These are phyloP conservation scores for Trypanosomatidae sp. DNA, from an alignment of 208 protist species.

Conservation along the genomic window DNA sequence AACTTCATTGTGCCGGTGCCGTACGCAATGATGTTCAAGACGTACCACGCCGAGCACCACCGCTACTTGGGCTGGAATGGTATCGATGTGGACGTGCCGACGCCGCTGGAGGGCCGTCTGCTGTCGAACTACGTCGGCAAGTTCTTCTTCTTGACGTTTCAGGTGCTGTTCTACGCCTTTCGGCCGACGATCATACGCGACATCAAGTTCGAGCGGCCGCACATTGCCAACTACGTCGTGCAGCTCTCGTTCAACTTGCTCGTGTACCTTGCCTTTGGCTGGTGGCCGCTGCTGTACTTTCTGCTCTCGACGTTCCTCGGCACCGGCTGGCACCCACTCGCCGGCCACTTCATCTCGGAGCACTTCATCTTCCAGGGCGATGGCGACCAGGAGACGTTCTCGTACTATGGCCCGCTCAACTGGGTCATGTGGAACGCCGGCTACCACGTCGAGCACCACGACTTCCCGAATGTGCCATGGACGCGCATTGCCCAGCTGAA, in stretches of 20 bases:
- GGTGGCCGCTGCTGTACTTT: constrained; percentile 61
- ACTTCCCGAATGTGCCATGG: constrained; percentile 94
- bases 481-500: constrained; percentile 66
- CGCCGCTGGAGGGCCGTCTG: constrained; percentile 46
- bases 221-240: constrained; percentile 38
- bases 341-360: constrained; percentile 90
- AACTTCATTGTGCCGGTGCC: constrained; percentile 85
- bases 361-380: constrained; percentile 81
- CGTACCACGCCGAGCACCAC: constrained; percentile 91
- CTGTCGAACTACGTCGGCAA: constrained; percentile 58
- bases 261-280: constrained; percentile 37
- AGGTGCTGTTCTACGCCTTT: constrained; percentile 85
- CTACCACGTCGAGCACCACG: constrained; percentile 97
- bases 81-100: constrained; percentile 83
- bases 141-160: constrained; percentile 74
- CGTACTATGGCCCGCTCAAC: constrained; percentile 93
- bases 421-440: constrained; percentile 87
- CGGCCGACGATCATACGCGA: constrained; percentile 59
- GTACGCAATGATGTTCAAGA: constrained; percentile 86
- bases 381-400: constrained; percentile 91
- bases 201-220: constrained; percentile 40
- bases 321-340: constrained; percentile 77
- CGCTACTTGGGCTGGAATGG: constrained; percentile 82
- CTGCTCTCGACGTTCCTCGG: constrained; percentile 65
- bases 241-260: constrained; percentile 22